Evolutionary conservation across 2,329 filamentous ascomycete species (phyloP).

Genomic region (Xylariaceae sp.): DNA sequence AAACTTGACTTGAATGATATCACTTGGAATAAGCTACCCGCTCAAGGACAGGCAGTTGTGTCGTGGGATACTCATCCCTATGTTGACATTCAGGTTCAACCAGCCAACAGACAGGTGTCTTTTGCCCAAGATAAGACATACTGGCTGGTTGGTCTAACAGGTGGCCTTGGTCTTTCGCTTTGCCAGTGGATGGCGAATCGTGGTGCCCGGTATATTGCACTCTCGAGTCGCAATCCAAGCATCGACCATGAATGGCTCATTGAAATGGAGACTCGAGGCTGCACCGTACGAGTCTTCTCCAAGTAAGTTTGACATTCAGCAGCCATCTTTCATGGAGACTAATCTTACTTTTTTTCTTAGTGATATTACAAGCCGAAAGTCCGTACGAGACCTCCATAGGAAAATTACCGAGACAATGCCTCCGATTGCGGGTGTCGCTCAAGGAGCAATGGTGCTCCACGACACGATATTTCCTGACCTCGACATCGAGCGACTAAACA

Average conservation of each 20-base stretch:
- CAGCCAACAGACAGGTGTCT: neutral
- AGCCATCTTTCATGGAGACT: no score
- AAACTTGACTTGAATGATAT: no score
- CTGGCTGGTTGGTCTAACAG: conserved; percentile 31
- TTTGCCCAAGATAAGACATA: conserved; percentile 31
- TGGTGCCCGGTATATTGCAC: conserved; percentile 30
- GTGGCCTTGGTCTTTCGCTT: conserved; percentile 31
- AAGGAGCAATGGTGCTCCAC: no score
- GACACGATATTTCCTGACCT: no score
- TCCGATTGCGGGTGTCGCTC: conserved; percentile 2
- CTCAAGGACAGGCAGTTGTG: no score
- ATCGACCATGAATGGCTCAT: conserved; percentile 25
- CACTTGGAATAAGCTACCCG: no score
- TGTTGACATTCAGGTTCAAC: neutral
- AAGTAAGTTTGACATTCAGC: conserved; percentile 5
- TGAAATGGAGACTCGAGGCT: conserved; percentile 4
- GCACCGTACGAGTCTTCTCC: conserved; percentile 5
- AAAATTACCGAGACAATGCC: conserved; percentile 9
- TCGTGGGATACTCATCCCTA: no score
- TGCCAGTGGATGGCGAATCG: conserved; percentile 29
- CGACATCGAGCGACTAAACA: no score
- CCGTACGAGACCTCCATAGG: conserved; percentile 6
- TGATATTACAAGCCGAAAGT: conserved; percentile 9
- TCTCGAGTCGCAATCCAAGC: conserved; percentile 36
- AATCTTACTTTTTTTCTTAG: neutral